Percentiles rank a stretch among this genome's conserved stretches.
These are phyloP conservation scores for Penicillium fimorum DNA, from an alignment of 495 filamentous ascomycete species.

Conservation along the genomic window DNA sequence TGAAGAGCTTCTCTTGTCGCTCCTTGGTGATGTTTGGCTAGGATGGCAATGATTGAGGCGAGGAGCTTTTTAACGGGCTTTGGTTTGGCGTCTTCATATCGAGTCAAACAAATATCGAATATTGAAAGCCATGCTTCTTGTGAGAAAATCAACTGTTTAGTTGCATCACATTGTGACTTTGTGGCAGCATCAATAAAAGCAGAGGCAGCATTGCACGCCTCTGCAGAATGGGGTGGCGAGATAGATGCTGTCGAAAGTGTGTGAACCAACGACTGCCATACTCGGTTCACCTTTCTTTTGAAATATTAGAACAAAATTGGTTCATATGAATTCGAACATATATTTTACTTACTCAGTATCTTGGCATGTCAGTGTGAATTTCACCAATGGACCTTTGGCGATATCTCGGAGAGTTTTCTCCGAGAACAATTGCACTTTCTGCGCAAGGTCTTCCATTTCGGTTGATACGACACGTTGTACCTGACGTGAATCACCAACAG, in stretches of 20 bases:
- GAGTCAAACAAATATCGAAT: constrained; percentile 70
- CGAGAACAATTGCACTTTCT: constrained; percentile 39
- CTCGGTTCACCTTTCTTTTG: constrained; percentile 36
- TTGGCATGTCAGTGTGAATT: constrained; percentile 36
- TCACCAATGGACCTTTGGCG: constrained; percentile 40
- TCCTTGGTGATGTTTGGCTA: constrained; percentile 48
- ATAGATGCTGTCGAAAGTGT: constrained; percentile 41
- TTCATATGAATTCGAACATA: neutral
- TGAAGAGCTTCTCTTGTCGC: constrained; percentile 23
- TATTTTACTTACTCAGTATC: constrained; percentile 31
- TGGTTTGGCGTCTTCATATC: constrained; percentile 69
- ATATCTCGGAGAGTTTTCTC: constrained; percentile 39
- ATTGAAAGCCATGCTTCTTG: constrained; percentile 53
- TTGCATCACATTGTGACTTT: constrained; percentile 32
- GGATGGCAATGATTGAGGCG: constrained; percentile 52
- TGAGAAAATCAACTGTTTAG: constrained; percentile 45
- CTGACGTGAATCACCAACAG: constrained; percentile 18
- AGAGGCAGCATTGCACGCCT: constrained; percentile 47
- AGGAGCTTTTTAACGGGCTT: constrained; percentile 75
- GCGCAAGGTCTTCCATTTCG: constrained; percentile 39
- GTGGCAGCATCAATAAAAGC: constrained; percentile 48
- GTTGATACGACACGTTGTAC: constrained; percentile 11
- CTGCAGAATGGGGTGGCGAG: constrained; percentile 40
- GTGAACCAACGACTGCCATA: constrained; percentile 39
- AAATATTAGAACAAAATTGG: constrained; percentile 19